phyloP scores from a whole-genome alignment of 345 rosid genomes.

The Schrenkiella parvula region DNA sequence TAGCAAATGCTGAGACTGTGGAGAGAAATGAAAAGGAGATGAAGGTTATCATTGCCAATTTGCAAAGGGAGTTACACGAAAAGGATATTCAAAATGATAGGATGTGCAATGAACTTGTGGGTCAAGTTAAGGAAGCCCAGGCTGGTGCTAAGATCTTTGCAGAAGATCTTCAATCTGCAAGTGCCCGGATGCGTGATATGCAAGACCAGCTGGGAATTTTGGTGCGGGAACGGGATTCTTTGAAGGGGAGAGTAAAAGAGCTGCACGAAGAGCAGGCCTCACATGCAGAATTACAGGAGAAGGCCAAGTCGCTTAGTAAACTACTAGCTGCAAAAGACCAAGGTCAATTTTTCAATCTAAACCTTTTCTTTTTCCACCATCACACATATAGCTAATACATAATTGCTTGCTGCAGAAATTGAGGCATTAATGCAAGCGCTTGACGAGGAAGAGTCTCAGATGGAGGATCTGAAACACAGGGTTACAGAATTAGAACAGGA shows the following conservation, averaged over 20 bases:
- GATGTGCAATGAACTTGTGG: conserved; percentile 75
- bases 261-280: conserved; percentile 56
- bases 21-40: conserved; percentile 62
- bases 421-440: conserved; percentile 96
- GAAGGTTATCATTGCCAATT: conserved; percentile 57
- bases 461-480: conserved; percentile 71
- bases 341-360: conserved; percentile 45
- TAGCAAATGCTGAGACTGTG: conserved; percentile 41
- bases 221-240: conserved; percentile 45
- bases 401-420: conserved; percentile 49
- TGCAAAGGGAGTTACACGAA: conserved; percentile 91
- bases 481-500: conserved; percentile 53
- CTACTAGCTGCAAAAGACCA: conserved; percentile 71
- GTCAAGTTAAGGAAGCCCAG: conserved; percentile 93
- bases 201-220: conserved; percentile 47
- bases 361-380: conserved; percentile 1
- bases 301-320: conserved; percentile 47
- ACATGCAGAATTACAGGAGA: conserved; percentile 49
- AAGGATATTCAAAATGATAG: conserved; percentile 77
- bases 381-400: conserved; percentile 8
- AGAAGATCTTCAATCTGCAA: conserved; percentile 63
- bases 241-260: conserved; percentile 53
- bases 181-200: conserved; percentile 45
- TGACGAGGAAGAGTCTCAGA: conserved; percentile 91
- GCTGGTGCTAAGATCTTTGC: conserved; percentile 55